phyloP scores from a whole-genome alignment of 106 monocot genomes.

The Dendrobium chrysotoxum region DNA sequence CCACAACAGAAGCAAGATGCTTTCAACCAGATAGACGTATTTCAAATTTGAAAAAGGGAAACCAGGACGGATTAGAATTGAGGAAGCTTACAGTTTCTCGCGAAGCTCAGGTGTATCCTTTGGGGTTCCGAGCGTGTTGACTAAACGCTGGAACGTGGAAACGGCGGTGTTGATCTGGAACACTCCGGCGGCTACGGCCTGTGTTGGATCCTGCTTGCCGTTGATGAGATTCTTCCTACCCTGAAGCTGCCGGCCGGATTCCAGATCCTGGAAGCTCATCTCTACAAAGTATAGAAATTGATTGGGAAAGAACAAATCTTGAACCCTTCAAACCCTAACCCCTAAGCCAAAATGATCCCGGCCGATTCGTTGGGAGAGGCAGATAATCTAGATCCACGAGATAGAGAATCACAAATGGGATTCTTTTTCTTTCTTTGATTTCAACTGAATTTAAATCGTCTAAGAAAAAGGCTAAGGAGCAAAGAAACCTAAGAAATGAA shows the following conservation, averaged over 20 bases:
- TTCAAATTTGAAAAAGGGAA: background rate
- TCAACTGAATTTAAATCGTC: background rate
- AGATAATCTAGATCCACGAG: background rate
- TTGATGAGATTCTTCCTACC: slow-evolving; percentile 12
- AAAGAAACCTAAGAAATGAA: background rate
- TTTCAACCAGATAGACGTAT: background rate
- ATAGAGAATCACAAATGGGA: background rate
- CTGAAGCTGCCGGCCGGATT: slow-evolving; percentile 28
- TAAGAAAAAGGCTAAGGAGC: background rate
- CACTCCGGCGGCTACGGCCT: slow-evolving; percentile 47
- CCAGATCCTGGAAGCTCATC: slow-evolving; percentile 82
- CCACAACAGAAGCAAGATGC: background rate
- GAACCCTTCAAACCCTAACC: slow-evolving; percentile 1
- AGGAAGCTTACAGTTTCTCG: slow-evolving; percentile 44
- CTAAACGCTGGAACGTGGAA: slow-evolving; percentile 55
- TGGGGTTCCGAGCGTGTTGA: slow-evolving; percentile 67
- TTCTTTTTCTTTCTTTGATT: background rate
- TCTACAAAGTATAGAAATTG: background rate
- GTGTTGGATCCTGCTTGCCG: slow-evolving; percentile 36
- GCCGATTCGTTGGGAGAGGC: background rate
- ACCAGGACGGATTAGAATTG: background rate
- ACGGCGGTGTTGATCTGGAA: slow-evolving; percentile 77
- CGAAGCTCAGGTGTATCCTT: slow-evolving; percentile 69
- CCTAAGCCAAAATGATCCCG: background rate
- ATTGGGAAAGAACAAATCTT: background rate